These are phyloP conservation scores for Fraxinus floribunda DNA, from an alignment of 305 asterid species.

Conservation along the genomic window DNA sequence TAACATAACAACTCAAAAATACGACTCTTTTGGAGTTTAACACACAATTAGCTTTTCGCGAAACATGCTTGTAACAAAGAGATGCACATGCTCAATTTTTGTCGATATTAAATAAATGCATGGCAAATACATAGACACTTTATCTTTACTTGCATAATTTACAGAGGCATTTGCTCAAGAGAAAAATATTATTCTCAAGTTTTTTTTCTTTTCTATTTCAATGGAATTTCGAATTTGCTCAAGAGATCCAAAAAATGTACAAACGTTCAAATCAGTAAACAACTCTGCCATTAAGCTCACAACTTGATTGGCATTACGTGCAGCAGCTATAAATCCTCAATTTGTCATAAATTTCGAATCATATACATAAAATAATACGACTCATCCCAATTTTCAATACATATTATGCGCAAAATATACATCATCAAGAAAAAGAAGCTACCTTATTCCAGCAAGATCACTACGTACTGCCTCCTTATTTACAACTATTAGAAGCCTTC, in stretches of 20 bases:
- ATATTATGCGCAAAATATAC: constrained; percentile 15
- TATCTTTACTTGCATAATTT: neutral
- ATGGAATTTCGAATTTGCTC: neutral
- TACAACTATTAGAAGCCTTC: constrained; percentile 21
- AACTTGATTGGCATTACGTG: constrained; percentile 6
- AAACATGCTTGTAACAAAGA: neutral
- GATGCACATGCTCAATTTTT: neutral
- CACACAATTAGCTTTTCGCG: neutral
- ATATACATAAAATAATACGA: constrained; percentile 9
- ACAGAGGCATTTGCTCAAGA: neutral
- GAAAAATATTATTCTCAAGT: neutral
- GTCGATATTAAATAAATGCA: neutral
- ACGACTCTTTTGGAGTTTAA: neutral
- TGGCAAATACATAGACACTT: neutral
- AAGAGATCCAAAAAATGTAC: neutral
- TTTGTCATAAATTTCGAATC: constrained; percentile 6
- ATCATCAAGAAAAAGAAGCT: constrained; percentile 6
- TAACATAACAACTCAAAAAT: neutral
- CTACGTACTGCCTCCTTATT: constrained; percentile 15
- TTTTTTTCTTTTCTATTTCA: neutral
- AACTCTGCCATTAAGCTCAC: neutral
- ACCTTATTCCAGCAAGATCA: constrained; percentile 35
- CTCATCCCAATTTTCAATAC: neutral
- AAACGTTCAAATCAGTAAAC: neutral
- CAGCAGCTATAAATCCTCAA: constrained; percentile 2